Percentiles rank a stretch among this genome's conserved stretches.
Conservation (phyloP, 140 eudicot genomes). For the Stevia rebaudiana region DNA sequence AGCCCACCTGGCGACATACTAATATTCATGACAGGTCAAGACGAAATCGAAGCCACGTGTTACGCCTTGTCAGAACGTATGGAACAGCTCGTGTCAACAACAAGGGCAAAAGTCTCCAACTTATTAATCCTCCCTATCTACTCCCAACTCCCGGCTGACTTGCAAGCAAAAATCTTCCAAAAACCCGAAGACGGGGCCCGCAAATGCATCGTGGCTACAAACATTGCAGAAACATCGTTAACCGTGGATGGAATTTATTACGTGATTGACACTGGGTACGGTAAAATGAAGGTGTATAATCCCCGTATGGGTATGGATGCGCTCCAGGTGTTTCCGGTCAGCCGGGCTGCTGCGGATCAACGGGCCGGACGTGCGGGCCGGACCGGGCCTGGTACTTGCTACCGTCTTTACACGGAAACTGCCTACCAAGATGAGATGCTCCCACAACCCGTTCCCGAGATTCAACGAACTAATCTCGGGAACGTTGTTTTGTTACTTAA, state of each 20-base stretch:
- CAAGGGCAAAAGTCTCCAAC: conserved; percentile 63
- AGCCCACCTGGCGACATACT: conserved; percentile 91
- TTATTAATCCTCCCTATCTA: conserved; percentile 83
- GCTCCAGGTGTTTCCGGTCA: conserved; percentile 82
- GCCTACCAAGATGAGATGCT: conserved; percentile 83
- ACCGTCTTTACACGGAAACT: conserved; percentile 69
- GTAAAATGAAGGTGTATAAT: conserved; percentile 89
- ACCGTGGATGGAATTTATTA: conserved; percentile 69
- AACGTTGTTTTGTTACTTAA: conserved; percentile 81
- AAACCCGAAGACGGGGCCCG: conserved; percentile 70
- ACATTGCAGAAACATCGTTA: conserved; percentile 72
- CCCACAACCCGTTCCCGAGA: conserved; percentile 83
- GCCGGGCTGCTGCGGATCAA: conserved; percentile 94
- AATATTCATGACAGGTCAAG: conserved; percentile 94
- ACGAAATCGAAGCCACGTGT: conserved; percentile 89
- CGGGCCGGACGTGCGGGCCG: conserved; percentile 96
- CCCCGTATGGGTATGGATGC: conserved; percentile 99
- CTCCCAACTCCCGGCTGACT: conserved; percentile 95
- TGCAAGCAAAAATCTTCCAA: conserved; percentile 78
- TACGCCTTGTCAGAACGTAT: conserved; percentile 73
- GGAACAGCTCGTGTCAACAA: conserved; percentile 71
- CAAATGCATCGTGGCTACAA: conserved; percentile 74
- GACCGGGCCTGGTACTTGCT: conserved; percentile 95
- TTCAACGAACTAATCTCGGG: conserved; percentile 81
- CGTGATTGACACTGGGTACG: conserved; percentile 85